These are phyloP conservation scores for Metschnikowia matae DNA, from an alignment of 805 yeast genomes.

Conservation along the genomic window DNA sequence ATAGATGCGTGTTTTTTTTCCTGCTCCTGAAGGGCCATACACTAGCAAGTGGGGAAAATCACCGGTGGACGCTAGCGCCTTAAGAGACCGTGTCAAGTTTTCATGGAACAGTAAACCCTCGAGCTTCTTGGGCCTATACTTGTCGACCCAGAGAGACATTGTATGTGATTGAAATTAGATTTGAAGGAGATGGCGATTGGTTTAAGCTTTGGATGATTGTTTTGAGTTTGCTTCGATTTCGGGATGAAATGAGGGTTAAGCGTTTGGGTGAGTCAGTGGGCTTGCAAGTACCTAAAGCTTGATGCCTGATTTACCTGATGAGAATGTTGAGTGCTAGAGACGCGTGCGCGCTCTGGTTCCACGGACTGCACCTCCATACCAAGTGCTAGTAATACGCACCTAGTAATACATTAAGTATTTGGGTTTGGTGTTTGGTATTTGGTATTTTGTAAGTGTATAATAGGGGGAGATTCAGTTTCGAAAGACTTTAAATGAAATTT, in stretches of 20 bases:
- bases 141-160: slow-evolving; percentile 97
- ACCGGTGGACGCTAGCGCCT: slow-evolving; percentile 59
- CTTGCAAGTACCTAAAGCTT: no score
- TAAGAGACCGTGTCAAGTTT: slow-evolving; percentile 58
- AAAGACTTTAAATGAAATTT: no score
- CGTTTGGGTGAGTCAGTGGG: no score
- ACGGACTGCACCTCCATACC: background rate
- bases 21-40: slow-evolving; percentile 96
- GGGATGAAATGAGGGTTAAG: no score
- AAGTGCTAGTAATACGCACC: no score
- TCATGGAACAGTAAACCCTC: slow-evolving; percentile 63
- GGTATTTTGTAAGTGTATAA: no score
- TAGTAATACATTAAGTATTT: no score
- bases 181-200: background rate
- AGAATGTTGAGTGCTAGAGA: background rate
- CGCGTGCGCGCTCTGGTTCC: background rate
- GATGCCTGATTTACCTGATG: background rate
- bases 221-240: no score
- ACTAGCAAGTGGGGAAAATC: slow-evolving; percentile 91
- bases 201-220: background rate
- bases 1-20: slow-evolving; percentile 90
- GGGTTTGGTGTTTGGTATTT: no score
- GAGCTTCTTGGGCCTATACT: slow-evolving; percentile 74
- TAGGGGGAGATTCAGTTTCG: no score
- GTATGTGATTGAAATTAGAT: background rate